Base-by-base conservation (phyloP, 768 basidiomycete species). In the Omphalotus guepiniiformis region DNA sequence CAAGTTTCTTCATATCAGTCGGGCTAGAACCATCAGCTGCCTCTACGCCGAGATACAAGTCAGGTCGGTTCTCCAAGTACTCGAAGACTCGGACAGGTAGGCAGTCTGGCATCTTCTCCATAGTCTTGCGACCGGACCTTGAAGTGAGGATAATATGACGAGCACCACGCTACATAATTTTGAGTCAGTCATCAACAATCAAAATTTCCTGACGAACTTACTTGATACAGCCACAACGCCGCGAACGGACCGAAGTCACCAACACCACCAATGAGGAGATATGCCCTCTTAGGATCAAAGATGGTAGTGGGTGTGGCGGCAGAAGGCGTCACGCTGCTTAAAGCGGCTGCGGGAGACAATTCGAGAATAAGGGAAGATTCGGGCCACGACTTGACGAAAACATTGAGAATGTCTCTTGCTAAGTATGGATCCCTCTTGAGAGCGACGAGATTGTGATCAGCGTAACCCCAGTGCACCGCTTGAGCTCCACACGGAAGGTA, bases 151-250 rank as follows among this genome's bases (percentile, higher is more conserved):
- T 41, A 28, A 61, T 55, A 38, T 59, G 42, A n/a, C 56, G 49
- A 40, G 59, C 59, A 27, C 59, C 59, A 18, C 58, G 49, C 59
- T 61, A 22, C 13, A 30, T 8, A 22, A 44, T 22, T 19, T 2
- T 26, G 39, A 7, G 29, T 25, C 23, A 42, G n/a, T 19, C 11
- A 18, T 11, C 6, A 9, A 28, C 12, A 11, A 1, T 38, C 6
- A 40, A 25, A 25, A 25, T 9, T 8, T 8, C 6, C 30, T n/a
- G 8, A 18, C 39, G n/a, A 7, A 45, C 55, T 5, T 30, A 63
- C 63, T 53, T 61, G 32, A 47, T 65, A 63, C 63, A 65, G 58
- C 62, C 62, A 65, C 11, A 57, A 32, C 4, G 63, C 60, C 19
- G 55, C 52, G 12, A 56, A 53, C 19, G 60, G 16, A 2, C 63